Conservation (phyloP, 2,329 filamentous ascomycete genomes). For the Trichoderma atroviride region DNA sequence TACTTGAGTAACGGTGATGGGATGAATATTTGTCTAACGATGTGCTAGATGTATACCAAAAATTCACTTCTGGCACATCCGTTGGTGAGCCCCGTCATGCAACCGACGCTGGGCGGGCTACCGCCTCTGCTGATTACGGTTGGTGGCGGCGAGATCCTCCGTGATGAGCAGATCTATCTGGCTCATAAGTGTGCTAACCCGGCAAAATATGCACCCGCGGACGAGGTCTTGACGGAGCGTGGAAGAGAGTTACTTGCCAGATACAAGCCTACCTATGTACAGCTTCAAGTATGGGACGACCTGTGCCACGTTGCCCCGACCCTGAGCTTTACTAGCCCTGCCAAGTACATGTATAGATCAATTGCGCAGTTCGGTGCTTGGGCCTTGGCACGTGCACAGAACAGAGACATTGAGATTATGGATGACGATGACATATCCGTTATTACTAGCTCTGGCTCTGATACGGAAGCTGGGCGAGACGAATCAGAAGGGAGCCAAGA, state of each 20-base stretch:
- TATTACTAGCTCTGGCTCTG: constrained; percentile 63
- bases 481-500: constrained; percentile 30
- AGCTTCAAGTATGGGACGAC: constrained; percentile 95
- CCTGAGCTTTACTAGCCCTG: constrained; percentile 92
- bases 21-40: constrained; percentile 26
- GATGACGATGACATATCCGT: constrained; percentile 78
- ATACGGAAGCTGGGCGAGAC: constrained; percentile 34
- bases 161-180: constrained; percentile 93
- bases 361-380: constrained; percentile 93
- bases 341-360: constrained; percentile 93
- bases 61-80: constrained; percentile 87
- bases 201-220: constrained; percentile 69
- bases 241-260: constrained; percentile 62
- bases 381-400: constrained; percentile 81
- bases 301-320: constrained; percentile 91
- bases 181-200: constrained; percentile 95
- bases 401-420: constrained; percentile 76
- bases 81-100: constrained; percentile 84
- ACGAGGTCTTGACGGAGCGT: constrained; percentile 63
- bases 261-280: constrained; percentile 85
- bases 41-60: constrained; percentile 67
- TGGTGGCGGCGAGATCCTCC: constrained; percentile 84
- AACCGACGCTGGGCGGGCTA: constrained; percentile 85
- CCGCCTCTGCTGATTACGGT: constrained; percentile 85
- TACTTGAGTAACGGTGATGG: background rate